Conservation (phyloP, 257 asterid species). For the Capsicum chinense region DNA sequence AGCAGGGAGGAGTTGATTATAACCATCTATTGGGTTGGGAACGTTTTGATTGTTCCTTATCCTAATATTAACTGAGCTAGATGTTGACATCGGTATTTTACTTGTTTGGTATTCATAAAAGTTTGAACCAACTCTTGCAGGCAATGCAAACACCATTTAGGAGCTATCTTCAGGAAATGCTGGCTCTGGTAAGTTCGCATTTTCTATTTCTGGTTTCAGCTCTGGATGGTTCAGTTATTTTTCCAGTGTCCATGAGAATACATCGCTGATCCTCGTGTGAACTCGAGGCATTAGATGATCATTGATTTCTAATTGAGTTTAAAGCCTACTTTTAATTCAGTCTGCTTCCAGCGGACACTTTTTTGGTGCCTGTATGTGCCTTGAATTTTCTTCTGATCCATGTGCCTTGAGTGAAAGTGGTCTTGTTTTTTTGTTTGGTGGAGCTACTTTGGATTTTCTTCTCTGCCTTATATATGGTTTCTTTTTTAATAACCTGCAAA, state of each 20-base stretch:
- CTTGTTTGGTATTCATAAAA: conserved; percentile 1
- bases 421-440: neutral
- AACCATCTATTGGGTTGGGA: neutral
- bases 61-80: conserved; percentile 3
- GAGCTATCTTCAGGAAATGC: conserved; percentile 83
- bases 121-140: conserved; percentile 45
- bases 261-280: neutral
- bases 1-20: neutral
- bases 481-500: neutral
- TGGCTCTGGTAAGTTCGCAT: conserved; percentile 67
- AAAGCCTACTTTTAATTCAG: neutral
- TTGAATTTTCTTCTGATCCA: neutral
- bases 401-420: neutral
- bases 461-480: neutral
- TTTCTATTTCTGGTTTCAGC: neutral
- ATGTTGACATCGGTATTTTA: conserved; percentile 23
- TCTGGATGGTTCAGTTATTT: neutral
- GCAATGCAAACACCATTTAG: conserved; percentile 90
- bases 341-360: neutral
- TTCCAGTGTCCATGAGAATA: neutral
- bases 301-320: neutral
- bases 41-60: neutral
- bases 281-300: neutral
- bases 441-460: neutral
- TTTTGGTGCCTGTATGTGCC: neutral